Base-by-base conservation (phyloP, 805 yeast species). In the Metahyphopichia silvanorum region DNA sequence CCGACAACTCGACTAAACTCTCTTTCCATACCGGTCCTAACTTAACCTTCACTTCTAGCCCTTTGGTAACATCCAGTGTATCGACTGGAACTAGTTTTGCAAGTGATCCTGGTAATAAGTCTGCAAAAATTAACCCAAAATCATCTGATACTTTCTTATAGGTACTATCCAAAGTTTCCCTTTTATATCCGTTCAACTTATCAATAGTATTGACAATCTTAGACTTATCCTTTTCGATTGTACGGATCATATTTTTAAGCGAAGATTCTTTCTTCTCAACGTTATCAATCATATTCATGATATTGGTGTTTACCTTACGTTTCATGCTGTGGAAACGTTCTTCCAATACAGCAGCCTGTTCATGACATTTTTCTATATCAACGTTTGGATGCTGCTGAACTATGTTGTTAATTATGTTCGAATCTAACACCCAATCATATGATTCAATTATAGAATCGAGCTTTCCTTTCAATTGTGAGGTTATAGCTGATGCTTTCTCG, bases 11-110 rank as follows among this genome's bases (percentile, higher is more conserved):
- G 8, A 88, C 94, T 39, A 93, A 71, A 49, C 95, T 84, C 46
- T 89, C 96, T 53, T 91, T 93, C 98, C 98, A 93, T 4, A 91
- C 86, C 27, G 74, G 79, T 3, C 98, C 98, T 11, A 93, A 66
- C 52, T 85, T 79, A 1, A 93, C 98, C 49, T 79, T 82, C 16
- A 93, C 93, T 51, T 86, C 95, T 11, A 93, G 67, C 13, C 99
- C 99, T 44, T 83, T 77, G 1, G 95, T 85, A 7, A 93, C 84
- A 49, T 86, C 94, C 47, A 74, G 72, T n/a, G 77, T 76, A 43
- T 87, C 86, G 3, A 78, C 74, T 2, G 94, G 87, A 10, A 82
- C 95, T 39, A 91, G 70, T 56, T 87, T 87, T 2, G 98, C 95
- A 59, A 80, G 85, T 3, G 96, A 83, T 10, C 86, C 86, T 0